phyloP scores from a whole-genome alignment of 2,329 filamentous ascomycete species.

The Aspergillus candidus region DNA sequence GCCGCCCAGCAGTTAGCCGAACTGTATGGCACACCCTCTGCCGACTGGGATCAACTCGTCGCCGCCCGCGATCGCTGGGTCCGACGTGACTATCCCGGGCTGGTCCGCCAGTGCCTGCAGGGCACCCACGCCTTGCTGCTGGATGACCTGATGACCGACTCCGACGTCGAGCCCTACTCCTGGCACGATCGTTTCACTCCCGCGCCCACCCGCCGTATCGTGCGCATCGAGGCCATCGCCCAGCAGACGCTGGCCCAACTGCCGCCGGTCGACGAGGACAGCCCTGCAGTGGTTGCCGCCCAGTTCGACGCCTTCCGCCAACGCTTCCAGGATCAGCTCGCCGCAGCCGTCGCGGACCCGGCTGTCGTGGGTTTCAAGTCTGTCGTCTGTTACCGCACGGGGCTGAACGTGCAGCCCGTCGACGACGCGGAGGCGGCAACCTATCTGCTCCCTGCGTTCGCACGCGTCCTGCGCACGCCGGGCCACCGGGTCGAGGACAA shows the following conservation, averaged over 20 bases:
- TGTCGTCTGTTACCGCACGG: conserved; percentile 74
- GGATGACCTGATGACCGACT: conserved; percentile 65
- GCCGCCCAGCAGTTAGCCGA: conserved; percentile 62
- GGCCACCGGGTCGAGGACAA: conserved; percentile 50
- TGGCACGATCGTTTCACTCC: conserved; percentile 63
- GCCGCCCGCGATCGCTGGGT: conserved; percentile 45
- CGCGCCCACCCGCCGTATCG: conserved; percentile 63
- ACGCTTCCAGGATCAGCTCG: conserved; percentile 42
- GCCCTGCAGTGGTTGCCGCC: conserved; percentile 3
- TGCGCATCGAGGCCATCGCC: conserved; percentile 69
- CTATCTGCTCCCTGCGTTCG: conserved; percentile 22
- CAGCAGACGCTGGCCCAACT: conserved; percentile 53
- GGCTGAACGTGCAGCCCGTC: conserved; percentile 56
- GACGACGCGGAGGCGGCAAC: conserved; percentile 35
- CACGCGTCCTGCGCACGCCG: conserved; percentile 18
- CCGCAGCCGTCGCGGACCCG: conserved; percentile 54
- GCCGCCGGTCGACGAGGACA: conserved; percentile 31
- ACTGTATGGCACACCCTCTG: conserved; percentile 55
- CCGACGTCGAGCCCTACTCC: conserved; percentile 52
- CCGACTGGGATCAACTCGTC: conserved; percentile 56
- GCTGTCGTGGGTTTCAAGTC: conserved; percentile 76
- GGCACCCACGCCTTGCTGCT: conserved; percentile 70
- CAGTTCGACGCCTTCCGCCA: conserved; percentile 21
- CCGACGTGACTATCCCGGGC: conserved; percentile 47
- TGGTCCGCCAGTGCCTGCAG: conserved; percentile 59